Conservation (phyloP, 148 eudicot genomes). For the Hydrangea macrophylla region DNA sequence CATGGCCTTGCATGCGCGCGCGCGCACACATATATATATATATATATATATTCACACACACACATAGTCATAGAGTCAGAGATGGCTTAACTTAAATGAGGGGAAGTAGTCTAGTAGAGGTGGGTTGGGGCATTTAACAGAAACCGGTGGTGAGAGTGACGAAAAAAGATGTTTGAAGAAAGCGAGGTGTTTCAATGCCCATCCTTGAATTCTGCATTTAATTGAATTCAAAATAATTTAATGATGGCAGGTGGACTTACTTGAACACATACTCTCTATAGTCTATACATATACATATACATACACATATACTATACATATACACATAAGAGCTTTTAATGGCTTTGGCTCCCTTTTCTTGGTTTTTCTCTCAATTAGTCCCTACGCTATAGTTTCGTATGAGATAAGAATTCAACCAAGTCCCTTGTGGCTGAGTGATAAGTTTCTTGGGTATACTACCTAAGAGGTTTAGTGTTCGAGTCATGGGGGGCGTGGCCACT, state of each 20-base stretch:
- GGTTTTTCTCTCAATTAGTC: neutral
- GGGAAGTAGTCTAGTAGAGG: slow-evolving; percentile 30
- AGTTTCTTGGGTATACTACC: too few species aligned
- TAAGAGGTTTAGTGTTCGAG: too few species aligned
- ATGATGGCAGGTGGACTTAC: slow-evolving; percentile 52
- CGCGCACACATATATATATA: too few species aligned
- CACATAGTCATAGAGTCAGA: neutral
- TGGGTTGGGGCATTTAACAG: slow-evolving; percentile 43
- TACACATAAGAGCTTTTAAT: slow-evolving; percentile 32
- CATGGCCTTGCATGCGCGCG: too few species aligned
- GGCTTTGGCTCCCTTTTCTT: slow-evolving; percentile 14
- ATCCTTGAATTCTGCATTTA: slow-evolving; percentile 68
- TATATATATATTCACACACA: too few species aligned
- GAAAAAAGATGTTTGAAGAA: slow-evolving; percentile 31
- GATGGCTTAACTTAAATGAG: slow-evolving; percentile 20
- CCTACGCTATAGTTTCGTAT: too few species aligned
- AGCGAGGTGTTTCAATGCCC: slow-evolving; percentile 59
- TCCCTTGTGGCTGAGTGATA: too few species aligned
- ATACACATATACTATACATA: too few species aligned
- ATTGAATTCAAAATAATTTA: slow-evolving; percentile 49
- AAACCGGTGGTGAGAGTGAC: slow-evolving; percentile 34
- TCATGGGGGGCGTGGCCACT: too few species aligned
- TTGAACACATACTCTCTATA: slow-evolving; percentile 25
- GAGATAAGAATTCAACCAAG: too few species aligned
- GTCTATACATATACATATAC: too few species aligned